Evolutionary conservation across 139 green algal genomes (phyloP).

Genomic region (Tetradesmus obliquus): DNA sequence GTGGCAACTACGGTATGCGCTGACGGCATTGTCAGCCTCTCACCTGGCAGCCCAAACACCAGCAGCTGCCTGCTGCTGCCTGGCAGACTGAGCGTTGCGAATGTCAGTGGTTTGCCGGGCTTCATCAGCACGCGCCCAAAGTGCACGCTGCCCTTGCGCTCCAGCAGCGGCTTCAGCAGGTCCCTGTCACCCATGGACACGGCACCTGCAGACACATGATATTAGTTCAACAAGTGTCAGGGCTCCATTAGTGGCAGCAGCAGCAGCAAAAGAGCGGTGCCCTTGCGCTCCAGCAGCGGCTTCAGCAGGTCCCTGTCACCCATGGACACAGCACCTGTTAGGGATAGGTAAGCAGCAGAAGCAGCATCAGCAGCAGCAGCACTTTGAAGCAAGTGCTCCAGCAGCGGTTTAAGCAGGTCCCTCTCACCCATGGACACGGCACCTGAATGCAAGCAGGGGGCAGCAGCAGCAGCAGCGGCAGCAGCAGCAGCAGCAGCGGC

Average conservation of each 20-base stretch:
- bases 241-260: neutral
- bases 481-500: neutral
- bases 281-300: slow-evolving; percentile 85
- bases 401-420: neutral
- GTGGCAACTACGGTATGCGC: too few species aligned
- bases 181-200: slow-evolving; percentile 98
- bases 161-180: slow-evolving; percentile 95
- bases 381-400: neutral
- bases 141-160: slow-evolving; percentile 85
- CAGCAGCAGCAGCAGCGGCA: neutral
- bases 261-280: slow-evolving; percentile 49
- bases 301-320: slow-evolving; percentile 96
- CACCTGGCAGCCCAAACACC: slow-evolving; percentile 85
- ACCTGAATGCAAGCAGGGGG: neutral
- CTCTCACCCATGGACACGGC: neutral
- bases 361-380: slow-evolving; percentile 2
- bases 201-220: slow-evolving; percentile 79
- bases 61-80: slow-evolving; percentile 58
- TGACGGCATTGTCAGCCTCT: neutral
- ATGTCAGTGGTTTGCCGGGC: slow-evolving; percentile 97
- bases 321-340: slow-evolving; percentile 96
- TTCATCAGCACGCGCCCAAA: slow-evolving; percentile 97
- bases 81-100: slow-evolving; percentile 84
- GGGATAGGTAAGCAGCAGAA: neutral
- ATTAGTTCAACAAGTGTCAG: too few species aligned